Conservation (phyloP, 495 filamentous ascomycete genomes). For the Hypoxylon lienhwacheense region DNA sequence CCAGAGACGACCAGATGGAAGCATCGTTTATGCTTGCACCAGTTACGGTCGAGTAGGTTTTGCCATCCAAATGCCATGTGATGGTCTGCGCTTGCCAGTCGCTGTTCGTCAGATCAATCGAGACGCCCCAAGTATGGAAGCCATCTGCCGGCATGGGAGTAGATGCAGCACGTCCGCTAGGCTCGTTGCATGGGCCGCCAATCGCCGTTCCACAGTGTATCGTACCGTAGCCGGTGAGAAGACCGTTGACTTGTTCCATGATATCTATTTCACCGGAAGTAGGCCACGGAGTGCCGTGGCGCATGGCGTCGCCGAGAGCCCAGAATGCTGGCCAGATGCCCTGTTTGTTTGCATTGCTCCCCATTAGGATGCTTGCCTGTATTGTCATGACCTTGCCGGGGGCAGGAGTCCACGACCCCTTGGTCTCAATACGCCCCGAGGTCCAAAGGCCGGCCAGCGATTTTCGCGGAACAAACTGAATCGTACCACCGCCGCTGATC, state of each 20-base stretch:
- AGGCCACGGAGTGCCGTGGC: constrained; percentile 54
- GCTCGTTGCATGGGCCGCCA: constrained; percentile 54
- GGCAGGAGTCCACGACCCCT: constrained; percentile 44
- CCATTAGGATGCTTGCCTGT: constrained; percentile 48
- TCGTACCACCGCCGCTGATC: constrained; percentile 49
- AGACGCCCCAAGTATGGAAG: constrained; percentile 52
- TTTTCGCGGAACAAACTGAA: constrained; percentile 51
- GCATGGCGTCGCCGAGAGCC: constrained; percentile 54
- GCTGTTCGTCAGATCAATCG: constrained; percentile 46
- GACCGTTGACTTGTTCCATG: constrained; percentile 55
- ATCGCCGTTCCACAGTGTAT: constrained; percentile 48
- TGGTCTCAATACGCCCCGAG: constrained; percentile 53
- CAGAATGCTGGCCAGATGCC: constrained; percentile 60
- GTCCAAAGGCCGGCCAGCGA: constrained; percentile 47
- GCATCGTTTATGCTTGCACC: constrained; percentile 48
- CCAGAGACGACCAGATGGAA: constrained; percentile 49
- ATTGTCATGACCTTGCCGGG: constrained; percentile 46
- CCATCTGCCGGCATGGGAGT: constrained; percentile 41
- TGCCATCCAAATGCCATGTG: constrained; percentile 49
- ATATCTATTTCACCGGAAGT: constrained; percentile 56
- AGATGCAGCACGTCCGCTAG: constrained; percentile 38
- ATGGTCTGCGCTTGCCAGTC: constrained; percentile 51
- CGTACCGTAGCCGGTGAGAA: constrained; percentile 49
- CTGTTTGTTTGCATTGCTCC: constrained; percentile 44
- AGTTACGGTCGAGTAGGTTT: constrained; percentile 41